Percentiles rank a stretch among this genome's conserved stretches.
Conservation (phyloP, 495 filamentous ascomycete genomes). For the Parmelia sp. region DNA sequence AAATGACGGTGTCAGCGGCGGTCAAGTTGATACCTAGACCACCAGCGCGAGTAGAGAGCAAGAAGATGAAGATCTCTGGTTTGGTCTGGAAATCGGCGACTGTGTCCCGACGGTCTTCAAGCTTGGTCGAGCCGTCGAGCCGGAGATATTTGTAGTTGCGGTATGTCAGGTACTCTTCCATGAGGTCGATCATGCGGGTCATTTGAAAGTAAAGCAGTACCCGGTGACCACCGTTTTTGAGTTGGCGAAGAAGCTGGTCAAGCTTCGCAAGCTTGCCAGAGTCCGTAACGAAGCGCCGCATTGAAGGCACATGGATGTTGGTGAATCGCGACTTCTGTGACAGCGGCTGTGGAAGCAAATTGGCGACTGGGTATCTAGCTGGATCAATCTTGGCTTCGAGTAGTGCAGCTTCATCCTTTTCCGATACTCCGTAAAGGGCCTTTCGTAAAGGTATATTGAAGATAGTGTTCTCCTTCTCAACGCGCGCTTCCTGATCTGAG, state of each 20-base stretch:
- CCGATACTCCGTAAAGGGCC: slow-evolving; percentile 60
- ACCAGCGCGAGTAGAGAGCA: slow-evolving; percentile 91
- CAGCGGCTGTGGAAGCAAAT: slow-evolving; percentile 67
- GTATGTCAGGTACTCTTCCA: slow-evolving; percentile 98
- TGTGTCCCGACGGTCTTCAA: slow-evolving; percentile 94
- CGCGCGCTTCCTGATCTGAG: slow-evolving; percentile 56
- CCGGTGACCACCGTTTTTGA: slow-evolving; percentile 89
- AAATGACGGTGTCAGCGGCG: slow-evolving; percentile 88
- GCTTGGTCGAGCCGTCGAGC: slow-evolving; percentile 94
- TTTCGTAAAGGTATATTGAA: slow-evolving; percentile 74
- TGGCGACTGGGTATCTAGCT: slow-evolving; percentile 45
- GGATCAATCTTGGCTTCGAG: slow-evolving; percentile 62
- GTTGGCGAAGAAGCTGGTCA: slow-evolving; percentile 74
- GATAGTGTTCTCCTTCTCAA: slow-evolving; percentile 65
- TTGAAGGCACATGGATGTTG: slow-evolving; percentile 90
- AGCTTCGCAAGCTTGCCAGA: slow-evolving; percentile 92
- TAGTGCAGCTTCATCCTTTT: slow-evolving; percentile 60
- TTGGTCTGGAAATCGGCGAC: slow-evolving; percentile 93
- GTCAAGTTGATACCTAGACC: slow-evolving; percentile 98
- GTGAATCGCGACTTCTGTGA: slow-evolving; percentile 77
- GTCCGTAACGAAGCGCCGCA: slow-evolving; percentile 96
- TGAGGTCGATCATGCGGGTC: slow-evolving; percentile 99
- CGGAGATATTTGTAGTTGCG: slow-evolving; percentile 98
- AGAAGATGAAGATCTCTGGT: slow-evolving; percentile 91
- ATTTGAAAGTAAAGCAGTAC: slow-evolving; percentile 99